Base-by-base conservation (phyloP, 2,329 filamentous ascomycete species). In the Aspergillus japonicus region DNA sequence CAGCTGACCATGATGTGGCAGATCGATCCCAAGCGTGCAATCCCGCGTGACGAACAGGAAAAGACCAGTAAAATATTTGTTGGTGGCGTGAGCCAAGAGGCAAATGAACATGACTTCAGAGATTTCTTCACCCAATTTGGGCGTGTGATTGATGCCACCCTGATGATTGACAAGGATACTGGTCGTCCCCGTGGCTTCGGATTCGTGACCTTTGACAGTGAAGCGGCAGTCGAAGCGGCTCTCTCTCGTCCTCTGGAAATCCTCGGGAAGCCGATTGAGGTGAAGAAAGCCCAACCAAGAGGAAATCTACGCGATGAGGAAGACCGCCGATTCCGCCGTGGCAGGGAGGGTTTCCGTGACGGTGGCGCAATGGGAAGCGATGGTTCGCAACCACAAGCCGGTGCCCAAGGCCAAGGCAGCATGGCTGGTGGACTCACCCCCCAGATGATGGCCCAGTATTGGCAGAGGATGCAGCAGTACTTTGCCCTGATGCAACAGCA, bases 81-180 rank as follows among this genome's bases (percentile, higher is more conserved):
- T 23, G 95, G 95, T 33, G 95, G 95, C 71, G 95, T 99, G 58
- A 96, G 91, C 76, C 95, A 98, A 78, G 95, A 99, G 71, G 95
- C 94, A 0, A 97, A 92, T 1, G 95, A 99, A 71, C 89, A 93
- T 63, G 92, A 98, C 73, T 99, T 99, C 75, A 92, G 92, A 72
- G 89, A 95, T 61, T 99, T 96, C 78, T 99, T 99, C 79, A 92
- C 90, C 71, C 91, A 96, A 71, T 99, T 98, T 70, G 95, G 95
- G 29, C 89, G 94, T 62, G 95, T 99, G 21, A 89, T 99, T 44
- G 95, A 99, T 78, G 95, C 95, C 2, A 99, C 95, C 0, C 86
- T 99, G 2, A 99, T 99, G 95, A 99, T 99, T 88, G 95, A 99
- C 76, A 99, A 99, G 78, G 95, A 99, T 75, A 99, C 95, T 0